Base-by-base conservation (phyloP, 352 stramenopile species). In the Pythium myriotylum region DNA sequence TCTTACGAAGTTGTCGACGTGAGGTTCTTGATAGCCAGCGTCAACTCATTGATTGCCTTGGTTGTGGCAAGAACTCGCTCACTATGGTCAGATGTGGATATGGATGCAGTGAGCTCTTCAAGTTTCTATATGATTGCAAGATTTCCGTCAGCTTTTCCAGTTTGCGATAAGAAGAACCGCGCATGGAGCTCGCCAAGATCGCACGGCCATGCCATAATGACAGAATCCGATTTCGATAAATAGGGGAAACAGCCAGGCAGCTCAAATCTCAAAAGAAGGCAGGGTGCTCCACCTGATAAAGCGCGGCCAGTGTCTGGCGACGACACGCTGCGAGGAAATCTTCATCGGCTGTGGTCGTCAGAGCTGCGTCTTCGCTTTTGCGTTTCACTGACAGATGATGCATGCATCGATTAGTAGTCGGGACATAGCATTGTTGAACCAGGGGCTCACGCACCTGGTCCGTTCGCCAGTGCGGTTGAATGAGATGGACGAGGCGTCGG, bases 211-310 rank as follows among this genome's bases (percentile, higher is more conserved):
- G 47, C 23, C 56, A 43, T 49, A 8, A 32, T 46, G 55, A 65
- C 51, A 61, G 53, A 59, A 53, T 59, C 40, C 52, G 50, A 54
- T 52, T 26, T 54, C 43, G 49, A 54, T 47, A 65, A 49, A 53
- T 59, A 58, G 37, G 24, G 20, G 46, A 35, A 52, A 45, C 45
- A 35, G 41, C n/a, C 32, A 24, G 37, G 13, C 4, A 8, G 26
- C 37, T 42, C 5, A 14, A 16, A 40, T 27, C 35, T 66, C 50
- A 57, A 66, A 59, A 59, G 33, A 55, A 66, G 9, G 41, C 33
- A 26, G 76, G 69, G 70, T 88, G 74, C 50, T 88, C 76, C 62
- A 91, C 82, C 82, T 91, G 57, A 73, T 89, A 89, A 43, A 91
- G 69, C 16, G 78, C 59, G 26, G 76, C 71, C 8, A 91, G 82